phyloP scores from a whole-genome alignment of 1,284 basidiomycete genomes.

The Cutaneotrichosporon sp. region DNA sequence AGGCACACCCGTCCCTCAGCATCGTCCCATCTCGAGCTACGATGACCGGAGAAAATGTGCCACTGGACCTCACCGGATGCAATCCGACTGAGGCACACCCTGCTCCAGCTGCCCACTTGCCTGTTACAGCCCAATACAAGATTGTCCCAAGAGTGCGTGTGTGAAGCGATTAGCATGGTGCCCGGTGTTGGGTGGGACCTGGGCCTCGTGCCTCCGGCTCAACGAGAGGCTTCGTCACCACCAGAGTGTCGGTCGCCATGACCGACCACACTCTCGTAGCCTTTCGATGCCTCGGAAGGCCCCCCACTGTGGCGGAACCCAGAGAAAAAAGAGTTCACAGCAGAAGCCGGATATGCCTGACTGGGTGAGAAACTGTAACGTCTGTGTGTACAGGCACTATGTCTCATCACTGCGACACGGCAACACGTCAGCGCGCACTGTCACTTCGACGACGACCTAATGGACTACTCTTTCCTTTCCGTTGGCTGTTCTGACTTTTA shows the following conservation, averaged over 20 bases:
- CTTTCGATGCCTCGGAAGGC: background rate
- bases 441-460: background rate
- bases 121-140: background rate
- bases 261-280: too few species aligned
- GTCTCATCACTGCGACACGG: background rate
- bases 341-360: background rate
- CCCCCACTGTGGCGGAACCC: background rate
- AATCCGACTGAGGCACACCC: background rate
- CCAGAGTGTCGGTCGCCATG: background rate
- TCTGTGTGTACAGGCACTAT: background rate
- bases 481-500: too few species aligned
- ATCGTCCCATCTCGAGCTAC: background rate
- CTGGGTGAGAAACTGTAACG: background rate
- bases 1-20: background rate
- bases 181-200: background rate
- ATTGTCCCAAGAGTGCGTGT: background rate
- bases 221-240: background rate
- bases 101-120: background rate
- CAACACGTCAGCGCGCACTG: background rate
- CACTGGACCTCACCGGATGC: background rate
- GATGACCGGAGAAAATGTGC: background rate
- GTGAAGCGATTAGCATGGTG: background rate
- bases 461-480: background rate
- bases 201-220: background rate
- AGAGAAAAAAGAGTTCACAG: background rate